Evolutionary conservation across 2,329 filamentous ascomycete genomes (phyloP).

Genomic region (Cordyceps cicadae): DNA sequence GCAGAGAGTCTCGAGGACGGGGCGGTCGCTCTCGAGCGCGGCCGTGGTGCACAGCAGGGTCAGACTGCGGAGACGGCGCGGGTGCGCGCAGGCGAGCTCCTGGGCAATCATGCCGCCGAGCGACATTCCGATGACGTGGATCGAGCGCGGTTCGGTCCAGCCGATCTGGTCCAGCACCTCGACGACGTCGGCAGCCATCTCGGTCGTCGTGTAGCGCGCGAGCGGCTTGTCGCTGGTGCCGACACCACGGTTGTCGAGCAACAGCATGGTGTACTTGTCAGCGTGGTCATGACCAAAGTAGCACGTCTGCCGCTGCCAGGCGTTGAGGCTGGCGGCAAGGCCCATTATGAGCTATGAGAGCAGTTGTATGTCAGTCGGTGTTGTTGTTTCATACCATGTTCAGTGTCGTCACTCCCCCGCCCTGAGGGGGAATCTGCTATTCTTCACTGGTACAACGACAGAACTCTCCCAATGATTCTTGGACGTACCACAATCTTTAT

Average conservation of each 20-base stretch:
- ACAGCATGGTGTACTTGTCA: conserved; percentile 61
- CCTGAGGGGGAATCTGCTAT: no score
- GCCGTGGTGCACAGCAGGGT: conserved; percentile 56
- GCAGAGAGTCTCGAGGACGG: conserved; percentile 57
- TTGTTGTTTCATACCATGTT: not conserved
- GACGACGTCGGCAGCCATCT: conserved; percentile 73
- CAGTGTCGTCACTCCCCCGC: not conserved
- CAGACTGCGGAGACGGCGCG: conserved; percentile 46
- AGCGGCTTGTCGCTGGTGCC: conserved; percentile 72
- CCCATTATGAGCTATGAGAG: conserved; percentile 66
- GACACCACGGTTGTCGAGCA: conserved; percentile 80
- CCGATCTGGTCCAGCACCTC: conserved; percentile 62
- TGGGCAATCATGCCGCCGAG: conserved; percentile 92
- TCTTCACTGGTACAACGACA: not conserved
- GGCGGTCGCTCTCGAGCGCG: conserved; percentile 50
- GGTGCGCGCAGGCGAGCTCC: conserved; percentile 56
- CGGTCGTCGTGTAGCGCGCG: conserved; percentile 68
- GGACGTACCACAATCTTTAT: conserved; percentile 62
- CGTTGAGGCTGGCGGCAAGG: conserved; percentile 56
- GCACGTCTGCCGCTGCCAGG: conserved; percentile 77
- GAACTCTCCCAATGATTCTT: not conserved
- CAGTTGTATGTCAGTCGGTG: not conserved
- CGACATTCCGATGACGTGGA: conserved; percentile 67
- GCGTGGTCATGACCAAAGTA: conserved; percentile 68
- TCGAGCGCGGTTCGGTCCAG: conserved; percentile 48